Base-by-base conservation (phyloP, 768 basidiomycete species). In the Lactarius hatsudake region DNA sequence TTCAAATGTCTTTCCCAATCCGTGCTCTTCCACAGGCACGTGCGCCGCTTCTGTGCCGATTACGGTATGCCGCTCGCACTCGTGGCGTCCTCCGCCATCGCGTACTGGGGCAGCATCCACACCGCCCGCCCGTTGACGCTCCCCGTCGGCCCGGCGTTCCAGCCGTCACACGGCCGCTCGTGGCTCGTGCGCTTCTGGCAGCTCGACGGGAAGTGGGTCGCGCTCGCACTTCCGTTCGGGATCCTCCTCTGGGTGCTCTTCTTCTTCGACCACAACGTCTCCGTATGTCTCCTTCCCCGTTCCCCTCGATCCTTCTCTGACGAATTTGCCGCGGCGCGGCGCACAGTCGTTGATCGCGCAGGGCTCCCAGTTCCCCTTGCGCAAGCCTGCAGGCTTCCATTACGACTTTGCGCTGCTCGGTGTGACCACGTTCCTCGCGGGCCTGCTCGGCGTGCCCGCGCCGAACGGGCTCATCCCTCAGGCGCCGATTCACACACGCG, bases 261-360 rank as follows among this genome's bases (percentile, higher is more conserved):
- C 79, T 95, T 95, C 81, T 97, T 97, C 71, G 94, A 98, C 70
- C 92, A 95, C 71, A 96, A 96, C 71, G 92, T 95, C 62, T 95
- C 93, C 57, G 92, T 93, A 75, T 71, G 89, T 78, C 10, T 8
- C 15, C 51, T 28, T 8, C 38, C 45, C 34, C 4, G 34, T 38
- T 3, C n/a, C 34, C 55, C 26, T 59, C 20, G 2, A 18, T 56
- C 34, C 8, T 2, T 38, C 3, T 12, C 48, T 34, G 45, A 58
- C 32, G 36, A 45, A 26, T 15, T 15, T 8, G 26, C 48, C 30
- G 30, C 32, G 6, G 45, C 12, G 62, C 61, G 64, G 61, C 61
- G 64, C 62, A 32, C 63, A 94, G 94, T 94, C 92, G 0, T 75
- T 98, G 40, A 97, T 97, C 81, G 94, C 95, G 0, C 95, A 97